Evolutionary conservation across 2,329 filamentous ascomycete genomes (phyloP).

Genomic region (Fusarium nematophilum): DNA sequence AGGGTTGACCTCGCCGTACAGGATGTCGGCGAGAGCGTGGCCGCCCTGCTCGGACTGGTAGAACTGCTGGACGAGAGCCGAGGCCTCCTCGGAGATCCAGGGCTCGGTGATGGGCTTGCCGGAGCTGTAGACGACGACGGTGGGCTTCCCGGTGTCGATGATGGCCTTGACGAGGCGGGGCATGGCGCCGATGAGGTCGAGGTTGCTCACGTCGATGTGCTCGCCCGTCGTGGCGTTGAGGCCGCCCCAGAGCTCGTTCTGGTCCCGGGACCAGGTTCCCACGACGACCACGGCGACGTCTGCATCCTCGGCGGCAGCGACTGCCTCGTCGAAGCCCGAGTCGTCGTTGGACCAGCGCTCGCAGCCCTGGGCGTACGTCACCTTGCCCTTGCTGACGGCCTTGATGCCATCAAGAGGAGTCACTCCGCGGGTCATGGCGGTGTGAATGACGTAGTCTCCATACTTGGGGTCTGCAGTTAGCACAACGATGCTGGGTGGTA

Average conservation of each 20-base stretch:
- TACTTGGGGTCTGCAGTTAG: conserved; percentile 57
- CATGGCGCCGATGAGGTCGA: conserved; percentile 78
- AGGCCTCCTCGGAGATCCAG: conserved; percentile 74
- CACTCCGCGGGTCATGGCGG: conserved; percentile 71
- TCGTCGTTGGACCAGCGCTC: conserved; percentile 79
- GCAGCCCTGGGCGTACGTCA: conserved; percentile 77
- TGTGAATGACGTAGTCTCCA: conserved; percentile 78
- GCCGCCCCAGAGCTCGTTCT: conserved; percentile 75
- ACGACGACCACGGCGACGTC: conserved; percentile 80
- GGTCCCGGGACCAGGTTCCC: conserved; percentile 81
- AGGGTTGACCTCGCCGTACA: conserved; percentile 74
- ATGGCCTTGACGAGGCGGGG: conserved; percentile 73
- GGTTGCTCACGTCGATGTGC: conserved; percentile 73
- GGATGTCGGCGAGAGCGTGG: conserved; percentile 72
- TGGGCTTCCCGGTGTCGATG: conserved; percentile 74
- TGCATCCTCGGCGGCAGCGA: conserved; percentile 72
- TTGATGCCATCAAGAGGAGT: conserved; percentile 77
- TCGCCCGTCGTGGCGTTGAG: conserved; percentile 81
- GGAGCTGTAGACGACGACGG: conserved; percentile 74
- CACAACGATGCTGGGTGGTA: background rate
- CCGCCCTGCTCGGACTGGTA: conserved; percentile 78
- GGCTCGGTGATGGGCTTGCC: conserved; percentile 80
- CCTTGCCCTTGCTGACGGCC: conserved; percentile 66
- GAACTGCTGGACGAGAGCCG: conserved; percentile 78
- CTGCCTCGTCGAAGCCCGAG: conserved; percentile 73